Evolutionary conservation across 2,329 filamentous ascomycete genomes (phyloP).

Genomic region (Aspergillus felis): DNA sequence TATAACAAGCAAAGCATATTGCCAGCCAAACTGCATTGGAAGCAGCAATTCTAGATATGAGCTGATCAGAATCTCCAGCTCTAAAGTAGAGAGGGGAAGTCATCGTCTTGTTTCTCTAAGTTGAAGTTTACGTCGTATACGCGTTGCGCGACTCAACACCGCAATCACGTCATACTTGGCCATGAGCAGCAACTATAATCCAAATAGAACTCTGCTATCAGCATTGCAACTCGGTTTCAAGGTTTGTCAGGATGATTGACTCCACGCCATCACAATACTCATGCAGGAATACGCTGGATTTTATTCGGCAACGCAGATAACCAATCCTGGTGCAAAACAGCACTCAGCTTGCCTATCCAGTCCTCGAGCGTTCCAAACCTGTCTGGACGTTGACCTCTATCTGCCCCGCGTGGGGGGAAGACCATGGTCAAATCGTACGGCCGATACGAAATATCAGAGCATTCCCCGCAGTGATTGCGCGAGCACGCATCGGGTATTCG

Average conservation of each 20-base stretch:
- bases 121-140: not conserved
- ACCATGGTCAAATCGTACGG: not conserved
- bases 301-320: not conserved
- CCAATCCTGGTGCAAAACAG: not conserved
- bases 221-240: not conserved
- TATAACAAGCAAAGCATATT: not conserved
- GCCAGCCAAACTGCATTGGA: not conserved
- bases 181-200: not conserved
- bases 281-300: not conserved
- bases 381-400: not conserved
- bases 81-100: not conserved
- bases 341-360: not conserved
- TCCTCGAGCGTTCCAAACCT: not conserved
- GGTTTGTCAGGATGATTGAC: not conserved
- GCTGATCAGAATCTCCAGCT: not conserved
- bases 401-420: slow-evolving; percentile 6
- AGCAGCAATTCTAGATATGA: not conserved
- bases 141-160: slow-evolving; percentile 10
- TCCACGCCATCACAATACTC: not conserved
- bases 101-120: not conserved
- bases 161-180: slow-evolving; percentile 25
- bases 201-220: not conserved
- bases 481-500: slow-evolving; percentile 13
- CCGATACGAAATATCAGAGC: slow-evolving; percentile 4
- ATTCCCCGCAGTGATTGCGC: slow-evolving; percentile 23